Conservation (phyloP, 2,329 filamentous ascomycete genomes). For the Periglandula ipomoeae region DNA sequence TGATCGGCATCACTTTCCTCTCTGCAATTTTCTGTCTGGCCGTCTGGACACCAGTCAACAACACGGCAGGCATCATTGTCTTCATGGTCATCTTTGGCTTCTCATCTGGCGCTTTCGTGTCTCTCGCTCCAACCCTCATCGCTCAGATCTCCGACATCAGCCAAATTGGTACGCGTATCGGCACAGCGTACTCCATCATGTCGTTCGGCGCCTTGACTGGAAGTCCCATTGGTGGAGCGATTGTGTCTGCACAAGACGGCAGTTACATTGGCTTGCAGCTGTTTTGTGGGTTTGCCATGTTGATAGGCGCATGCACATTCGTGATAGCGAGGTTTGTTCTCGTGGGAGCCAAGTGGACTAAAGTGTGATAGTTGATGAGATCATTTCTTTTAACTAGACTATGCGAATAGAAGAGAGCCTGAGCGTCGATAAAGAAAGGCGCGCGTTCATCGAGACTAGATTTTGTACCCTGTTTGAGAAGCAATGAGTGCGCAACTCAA, state of each 20-base stretch:
- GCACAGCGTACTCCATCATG: slow-evolving; percentile 52
- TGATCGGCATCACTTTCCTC: slow-evolving; percentile 42
- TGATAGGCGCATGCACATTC: slow-evolving; percentile 20
- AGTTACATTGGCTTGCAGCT: slow-evolving; percentile 52
- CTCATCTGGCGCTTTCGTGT: slow-evolving; percentile 54
- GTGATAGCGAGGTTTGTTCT: slow-evolving; percentile 23
- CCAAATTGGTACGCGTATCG: slow-evolving; percentile 60
- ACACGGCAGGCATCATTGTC: slow-evolving; percentile 49
- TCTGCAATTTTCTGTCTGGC: slow-evolving; percentile 35
- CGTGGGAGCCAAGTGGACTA: slow-evolving; percentile 24
- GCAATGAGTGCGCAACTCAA: too few relatives aligned
- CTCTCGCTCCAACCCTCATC: slow-evolving; percentile 52
- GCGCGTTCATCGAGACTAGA: too few relatives aligned
- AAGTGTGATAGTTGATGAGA: too few relatives aligned
- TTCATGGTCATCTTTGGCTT: slow-evolving; percentile 64
- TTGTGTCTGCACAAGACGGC: slow-evolving; percentile 43
- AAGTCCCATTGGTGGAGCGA: slow-evolving; percentile 57
- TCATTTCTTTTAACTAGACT: too few relatives aligned
- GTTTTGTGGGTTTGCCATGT: slow-evolving; percentile 49
- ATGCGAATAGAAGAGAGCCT: too few relatives aligned
- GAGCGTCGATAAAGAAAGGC: too few relatives aligned
- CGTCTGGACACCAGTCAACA: slow-evolving; percentile 40
- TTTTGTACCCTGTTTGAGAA: too few relatives aligned
- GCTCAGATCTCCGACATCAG: slow-evolving; percentile 63
- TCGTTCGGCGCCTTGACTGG: slow-evolving; percentile 58